A percentile compares a stretch with the other conserved stretches of the same genome.
These are phyloP conservation scores for Sporothrix phasma DNA, from an alignment of 2,329 filamentous ascomycete genomes.

Conservation along the genomic window DNA sequence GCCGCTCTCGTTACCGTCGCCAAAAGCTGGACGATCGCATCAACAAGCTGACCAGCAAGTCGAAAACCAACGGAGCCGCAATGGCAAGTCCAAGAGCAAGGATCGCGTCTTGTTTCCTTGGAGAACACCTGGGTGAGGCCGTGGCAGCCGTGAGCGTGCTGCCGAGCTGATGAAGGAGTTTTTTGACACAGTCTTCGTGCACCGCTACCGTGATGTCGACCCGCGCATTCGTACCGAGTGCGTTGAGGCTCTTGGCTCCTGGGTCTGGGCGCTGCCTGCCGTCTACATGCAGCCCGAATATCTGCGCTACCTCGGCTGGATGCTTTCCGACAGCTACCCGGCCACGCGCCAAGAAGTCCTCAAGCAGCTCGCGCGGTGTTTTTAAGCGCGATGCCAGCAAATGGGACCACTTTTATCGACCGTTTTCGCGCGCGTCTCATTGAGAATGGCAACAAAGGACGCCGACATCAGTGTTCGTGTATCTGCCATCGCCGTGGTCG, in stretches of 20 bases:
- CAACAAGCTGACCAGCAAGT: slow-evolving; percentile 70
- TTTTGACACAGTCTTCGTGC: slow-evolving; percentile 87
- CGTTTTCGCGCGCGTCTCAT: slow-evolving; percentile 78
- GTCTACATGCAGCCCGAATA: slow-evolving; percentile 86
- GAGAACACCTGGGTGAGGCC: slow-evolving; percentile 63
- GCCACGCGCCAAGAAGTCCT: slow-evolving; percentile 76
- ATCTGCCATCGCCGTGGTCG: slow-evolving; percentile 69
- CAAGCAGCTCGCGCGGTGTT: slow-evolving; percentile 67
- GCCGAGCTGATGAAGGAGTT: slow-evolving; percentile 70
- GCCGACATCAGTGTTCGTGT: slow-evolving; percentile 72
- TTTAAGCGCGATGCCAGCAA: slow-evolving; percentile 75
- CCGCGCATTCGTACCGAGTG: slow-evolving; percentile 82
- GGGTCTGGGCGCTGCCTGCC: slow-evolving; percentile 78
- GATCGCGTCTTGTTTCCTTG: slow-evolving; percentile 65
- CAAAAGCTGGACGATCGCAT: slow-evolving; percentile 45
- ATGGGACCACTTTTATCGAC: slow-evolving; percentile 85
- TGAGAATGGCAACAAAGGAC: slow-evolving; percentile 84
- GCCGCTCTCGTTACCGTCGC: slow-evolving; percentile 53
- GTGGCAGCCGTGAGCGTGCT: slow-evolving; percentile 57
- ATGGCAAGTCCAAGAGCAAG: slow-evolving; percentile 55
- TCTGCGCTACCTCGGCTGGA: slow-evolving; percentile 89
- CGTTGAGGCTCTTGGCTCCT: slow-evolving; percentile 73
- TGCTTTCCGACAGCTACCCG: slow-evolving; percentile 71
- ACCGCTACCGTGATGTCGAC: slow-evolving; percentile 91
- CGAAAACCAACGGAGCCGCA: slow-evolving; percentile 62